Conservation (phyloP, 2,329 filamentous ascomycete genomes). For the Nigrograna mackinnonii region DNA sequence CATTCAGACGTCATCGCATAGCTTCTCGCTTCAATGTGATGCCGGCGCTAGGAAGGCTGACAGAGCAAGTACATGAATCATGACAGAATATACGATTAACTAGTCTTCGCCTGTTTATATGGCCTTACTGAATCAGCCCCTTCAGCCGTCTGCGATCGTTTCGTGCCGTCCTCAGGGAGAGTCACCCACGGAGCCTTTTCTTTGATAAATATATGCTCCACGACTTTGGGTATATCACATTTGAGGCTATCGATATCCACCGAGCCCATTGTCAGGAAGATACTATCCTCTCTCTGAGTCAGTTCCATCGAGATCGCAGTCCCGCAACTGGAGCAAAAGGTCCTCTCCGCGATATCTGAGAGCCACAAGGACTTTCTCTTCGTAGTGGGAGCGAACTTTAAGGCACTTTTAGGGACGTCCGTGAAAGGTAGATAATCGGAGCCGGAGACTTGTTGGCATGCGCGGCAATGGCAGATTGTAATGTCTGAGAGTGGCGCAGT, state of each 20-base stretch:
- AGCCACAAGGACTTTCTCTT: conserved; percentile 38
- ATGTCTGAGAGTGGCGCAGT: conserved; percentile 39
- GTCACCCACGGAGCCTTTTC: conserved; percentile 41
- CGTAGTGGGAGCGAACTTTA: conserved; percentile 38
- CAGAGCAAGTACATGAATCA: too few species aligned
- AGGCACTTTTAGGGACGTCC: conserved; percentile 33
- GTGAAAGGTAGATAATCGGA: conserved; percentile 50
- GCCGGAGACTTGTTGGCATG: conserved; percentile 54
- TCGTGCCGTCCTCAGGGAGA: conserved; percentile 28
- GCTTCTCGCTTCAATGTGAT: too few species aligned
- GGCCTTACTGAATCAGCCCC: too few species aligned
- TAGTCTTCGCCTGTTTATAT: too few species aligned
- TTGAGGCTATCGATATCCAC: conserved; percentile 46
- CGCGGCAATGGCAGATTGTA: conserved; percentile 52
- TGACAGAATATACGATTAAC: too few species aligned
- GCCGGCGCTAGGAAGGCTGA: too few species aligned
- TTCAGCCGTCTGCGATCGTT: too few species aligned
- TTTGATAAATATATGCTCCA: conserved; percentile 49
- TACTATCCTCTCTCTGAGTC: conserved; percentile 30
- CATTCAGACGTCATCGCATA: too few species aligned
- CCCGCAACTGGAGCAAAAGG: conserved; percentile 53
- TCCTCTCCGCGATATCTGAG: conserved; percentile 47
- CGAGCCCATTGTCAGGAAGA: conserved; percentile 44
- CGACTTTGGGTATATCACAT: conserved; percentile 29
- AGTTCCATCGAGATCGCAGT: conserved; percentile 49